Percentiles rank a stretch among this genome's conserved stretches.
Evolutionary conservation across 176 grass and related monocot species (phyloP).

Genomic region (Cenchrus fungigraminus): DNA sequence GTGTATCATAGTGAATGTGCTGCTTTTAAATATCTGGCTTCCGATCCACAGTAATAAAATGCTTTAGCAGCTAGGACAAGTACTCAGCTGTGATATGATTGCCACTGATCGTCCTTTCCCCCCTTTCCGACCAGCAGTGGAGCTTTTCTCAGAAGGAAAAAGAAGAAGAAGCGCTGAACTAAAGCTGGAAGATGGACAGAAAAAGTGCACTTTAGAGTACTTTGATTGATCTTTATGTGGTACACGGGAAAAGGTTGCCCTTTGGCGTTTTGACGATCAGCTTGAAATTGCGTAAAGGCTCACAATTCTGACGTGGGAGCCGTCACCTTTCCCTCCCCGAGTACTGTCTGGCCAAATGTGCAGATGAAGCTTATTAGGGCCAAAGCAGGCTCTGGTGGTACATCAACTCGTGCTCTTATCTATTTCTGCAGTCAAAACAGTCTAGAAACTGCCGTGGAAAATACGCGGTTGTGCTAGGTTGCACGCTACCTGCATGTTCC

Average conservation of each 20-base stretch:
- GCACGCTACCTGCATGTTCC: not conserved
- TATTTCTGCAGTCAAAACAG: slow-evolving; percentile 2
- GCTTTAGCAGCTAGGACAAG: not conserved
- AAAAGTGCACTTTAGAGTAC: not conserved
- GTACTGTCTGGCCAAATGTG: not conserved
- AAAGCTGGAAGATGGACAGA: not conserved
- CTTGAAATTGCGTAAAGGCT: slow-evolving; percentile 26
- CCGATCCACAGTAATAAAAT: not conserved
- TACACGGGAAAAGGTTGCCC: not conserved
- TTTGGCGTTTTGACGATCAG: slow-evolving; percentile 20
- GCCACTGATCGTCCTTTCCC: not conserved
- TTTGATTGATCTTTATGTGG: not conserved
- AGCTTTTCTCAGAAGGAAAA: not conserved
- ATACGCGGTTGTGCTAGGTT: not conserved
- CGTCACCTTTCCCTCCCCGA: slow-evolving; percentile 6
- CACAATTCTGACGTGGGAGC: slow-evolving; percentile 6
- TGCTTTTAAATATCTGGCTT: not conserved
- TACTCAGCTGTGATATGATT: not conserved
- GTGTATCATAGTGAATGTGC: too few relatives aligned
- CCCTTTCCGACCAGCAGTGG: not conserved
- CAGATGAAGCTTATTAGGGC: not conserved
- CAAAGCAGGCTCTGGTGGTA: not conserved
- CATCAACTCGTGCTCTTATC: not conserved
- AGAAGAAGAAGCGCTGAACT: not conserved
- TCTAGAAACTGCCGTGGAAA: not conserved